A percentile compares a stretch with the other conserved stretches of the same genome.
Conservation (phyloP, 2,329 filamentous ascomycete species). For the Apiospora phragmitis region DNA sequence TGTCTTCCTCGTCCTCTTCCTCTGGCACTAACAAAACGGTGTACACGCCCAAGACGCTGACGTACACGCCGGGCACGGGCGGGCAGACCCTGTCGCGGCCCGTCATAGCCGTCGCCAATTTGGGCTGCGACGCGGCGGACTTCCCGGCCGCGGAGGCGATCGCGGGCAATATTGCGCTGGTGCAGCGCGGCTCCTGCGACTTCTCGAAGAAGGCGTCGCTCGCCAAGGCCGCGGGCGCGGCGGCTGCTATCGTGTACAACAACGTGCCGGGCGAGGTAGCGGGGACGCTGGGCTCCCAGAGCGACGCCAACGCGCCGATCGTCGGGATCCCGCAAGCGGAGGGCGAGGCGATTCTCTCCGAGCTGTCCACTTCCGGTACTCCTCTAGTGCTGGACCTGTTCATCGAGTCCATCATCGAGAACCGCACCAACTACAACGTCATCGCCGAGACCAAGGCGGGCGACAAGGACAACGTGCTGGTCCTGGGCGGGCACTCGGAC, state of each 20-base stretch:
- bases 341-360: constrained; percentile 35
- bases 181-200: constrained; percentile 56
- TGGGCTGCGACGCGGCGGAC: constrained; percentile 53
- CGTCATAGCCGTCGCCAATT: constrained; percentile 44
- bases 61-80: constrained; percentile 8
- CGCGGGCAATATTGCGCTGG: constrained; percentile 61
- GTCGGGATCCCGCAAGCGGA: constrained; percentile 53
- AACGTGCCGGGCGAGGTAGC: constrained; percentile 51
- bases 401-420: constrained; percentile 49
- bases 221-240: constrained; percentile 58
- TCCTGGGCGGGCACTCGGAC: constrained; percentile 49
- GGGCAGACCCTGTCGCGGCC: constrained; percentile 40
- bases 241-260: constrained; percentile 62
- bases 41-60: constrained; percentile 27
- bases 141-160: constrained; percentile 45
- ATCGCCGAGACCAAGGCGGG: constrained; percentile 50
- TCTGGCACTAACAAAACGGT: neutral
- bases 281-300: constrained; percentile 56
- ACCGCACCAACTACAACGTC: constrained; percentile 51
- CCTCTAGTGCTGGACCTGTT: constrained; percentile 29
- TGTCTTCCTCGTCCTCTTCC: constrained; percentile 33
- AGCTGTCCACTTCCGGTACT: constrained; percentile 28
- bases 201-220: constrained; percentile 59
- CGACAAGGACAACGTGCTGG: constrained; percentile 49
- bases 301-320: constrained; percentile 48